Percentiles rank a stretch among this genome's conserved stretches.
Evolutionary conservation across 1,284 basidiomycete genomes (phyloP).

Genomic region (Hymenochaete sp.): DNA sequence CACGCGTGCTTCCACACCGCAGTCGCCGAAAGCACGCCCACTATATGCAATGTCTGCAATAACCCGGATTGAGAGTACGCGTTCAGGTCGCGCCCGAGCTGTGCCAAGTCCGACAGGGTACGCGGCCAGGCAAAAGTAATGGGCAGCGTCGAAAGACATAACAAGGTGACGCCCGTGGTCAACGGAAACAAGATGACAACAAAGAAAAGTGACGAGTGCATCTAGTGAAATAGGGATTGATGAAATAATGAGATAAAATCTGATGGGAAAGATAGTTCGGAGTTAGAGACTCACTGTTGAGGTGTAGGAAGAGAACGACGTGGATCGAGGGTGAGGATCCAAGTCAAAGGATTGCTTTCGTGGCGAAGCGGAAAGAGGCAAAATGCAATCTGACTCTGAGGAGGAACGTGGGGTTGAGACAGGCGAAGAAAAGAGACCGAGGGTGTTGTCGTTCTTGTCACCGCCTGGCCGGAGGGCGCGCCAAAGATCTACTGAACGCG

Average conservation of each 20-base stretch:
- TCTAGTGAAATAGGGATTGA: slow-evolving; percentile 31
- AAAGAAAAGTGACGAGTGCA: slow-evolving; percentile 54
- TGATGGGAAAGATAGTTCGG: slow-evolving; percentile 9
- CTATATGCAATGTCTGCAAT: slow-evolving; percentile 54
- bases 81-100: slow-evolving; percentile 65
- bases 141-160: slow-evolving; percentile 50
- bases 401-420: slow-evolving; percentile 46
- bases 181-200: slow-evolving; percentile 62
- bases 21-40: slow-evolving; percentile 76
- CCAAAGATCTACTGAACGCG: slow-evolving; percentile 44
- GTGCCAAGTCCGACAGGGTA: slow-evolving; percentile 63
- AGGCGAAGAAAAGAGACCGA: slow-evolving; percentile 21
- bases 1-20: slow-evolving; percentile 92
- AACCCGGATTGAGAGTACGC: slow-evolving; percentile 65
- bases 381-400: slow-evolving; percentile 42
- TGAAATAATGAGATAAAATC: slow-evolving; percentile 20
- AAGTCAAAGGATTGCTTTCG: slow-evolving; percentile 46
- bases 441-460: slow-evolving; percentile 26
- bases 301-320: slow-evolving; percentile 30
- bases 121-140: slow-evolving; percentile 68
- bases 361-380: slow-evolving; percentile 63
- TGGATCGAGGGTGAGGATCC: slow-evolving; percentile 27
- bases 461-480: slow-evolving; percentile 32
- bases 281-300: slow-evolving; percentile 34
- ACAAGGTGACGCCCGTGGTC: slow-evolving; percentile 44